Evolutionary conservation across 176 grass and related monocot genomes (phyloP).

Genomic region (Phyllostachys edulis): DNA sequence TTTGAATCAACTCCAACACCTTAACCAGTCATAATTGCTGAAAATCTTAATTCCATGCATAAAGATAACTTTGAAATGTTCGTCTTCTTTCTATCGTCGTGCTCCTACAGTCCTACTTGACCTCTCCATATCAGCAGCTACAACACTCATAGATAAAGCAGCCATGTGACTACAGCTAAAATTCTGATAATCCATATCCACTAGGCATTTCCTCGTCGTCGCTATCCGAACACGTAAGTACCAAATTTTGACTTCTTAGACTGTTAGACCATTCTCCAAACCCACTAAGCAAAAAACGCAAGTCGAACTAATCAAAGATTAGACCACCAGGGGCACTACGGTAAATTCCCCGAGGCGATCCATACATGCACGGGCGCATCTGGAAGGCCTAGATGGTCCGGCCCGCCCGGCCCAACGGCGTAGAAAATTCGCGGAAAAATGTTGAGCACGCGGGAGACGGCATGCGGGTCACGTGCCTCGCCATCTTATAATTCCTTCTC

Average conservation of each 20-base stretch:
- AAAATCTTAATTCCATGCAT: background rate
- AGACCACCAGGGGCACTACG: background rate
- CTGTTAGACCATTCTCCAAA: background rate
- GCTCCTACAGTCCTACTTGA: background rate
- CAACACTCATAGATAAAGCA: background rate
- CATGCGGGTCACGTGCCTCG: constrained; percentile 36
- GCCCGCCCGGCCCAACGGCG: constrained; percentile 1
- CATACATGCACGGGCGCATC: constrained; percentile 22
- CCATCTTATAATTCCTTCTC: constrained; percentile 22
- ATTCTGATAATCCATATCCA: background rate
- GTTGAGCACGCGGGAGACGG: background rate
- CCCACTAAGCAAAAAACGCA: background rate
- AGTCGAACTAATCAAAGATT: background rate
- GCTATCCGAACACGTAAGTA: too few species aligned
- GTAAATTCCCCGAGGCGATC: background rate
- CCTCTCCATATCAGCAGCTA: background rate
- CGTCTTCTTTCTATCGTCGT: background rate
- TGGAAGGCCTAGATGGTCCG: background rate
- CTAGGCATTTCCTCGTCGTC: background rate
- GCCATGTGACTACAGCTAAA: too few species aligned
- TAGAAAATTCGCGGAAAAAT: background rate
- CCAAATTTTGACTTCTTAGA: too few species aligned
- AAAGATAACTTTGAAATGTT: background rate
- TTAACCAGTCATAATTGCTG: background rate
- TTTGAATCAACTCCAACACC: background rate